A percentile compares a stretch with the other conserved stretches of the same genome.
Evolutionary conservation across 148 eudicot species (phyloP).

Genomic region (Oxyria digyna): DNA sequence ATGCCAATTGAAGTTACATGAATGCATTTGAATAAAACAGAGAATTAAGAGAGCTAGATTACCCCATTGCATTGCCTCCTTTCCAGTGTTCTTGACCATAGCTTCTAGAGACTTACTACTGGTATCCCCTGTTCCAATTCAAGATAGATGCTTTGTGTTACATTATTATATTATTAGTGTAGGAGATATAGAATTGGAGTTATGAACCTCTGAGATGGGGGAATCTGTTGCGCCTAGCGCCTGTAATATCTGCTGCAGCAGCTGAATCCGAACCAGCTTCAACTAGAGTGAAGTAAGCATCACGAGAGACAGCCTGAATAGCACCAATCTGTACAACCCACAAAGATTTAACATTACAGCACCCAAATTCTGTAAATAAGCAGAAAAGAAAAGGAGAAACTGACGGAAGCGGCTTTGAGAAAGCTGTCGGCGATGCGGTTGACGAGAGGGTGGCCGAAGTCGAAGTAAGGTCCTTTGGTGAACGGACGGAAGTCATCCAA

Average conservation of each 20-base stretch:
- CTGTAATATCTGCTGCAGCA: constrained; percentile 23
- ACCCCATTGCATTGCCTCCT: constrained; percentile 96
- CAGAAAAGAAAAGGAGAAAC: neutral
- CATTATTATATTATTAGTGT: no score
- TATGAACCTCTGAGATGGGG: constrained; percentile 57
- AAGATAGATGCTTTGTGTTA: neutral
- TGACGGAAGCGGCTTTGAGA: constrained; percentile 79
- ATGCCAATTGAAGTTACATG: no score
- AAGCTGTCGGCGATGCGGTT: constrained; percentile 75
- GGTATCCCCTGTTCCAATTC: constrained; percentile 45
- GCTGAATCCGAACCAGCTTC: constrained; percentile 44
- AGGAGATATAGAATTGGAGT: neutral
- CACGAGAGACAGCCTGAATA: constrained; percentile 78
- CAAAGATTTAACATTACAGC: no score
- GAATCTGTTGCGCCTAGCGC: constrained; percentile 29
- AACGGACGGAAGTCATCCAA: constrained; percentile 47
- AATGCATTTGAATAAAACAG: neutral
- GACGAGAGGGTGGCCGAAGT: constrained; percentile 84
- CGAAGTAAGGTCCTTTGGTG: constrained; percentile 44
- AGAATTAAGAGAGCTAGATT: constrained; percentile 5
- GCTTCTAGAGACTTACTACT: constrained; percentile 68
- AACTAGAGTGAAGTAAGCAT: constrained; percentile 60
- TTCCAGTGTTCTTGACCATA: constrained; percentile 73
- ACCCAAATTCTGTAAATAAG: no score
- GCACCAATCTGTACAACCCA: constrained; percentile 59